Evolutionary conservation across 306 rosid genomes (phyloP), one percentile per base, ranked within the genome.

Genomic region (cucumber (Cucumis sativus)): DNA sequence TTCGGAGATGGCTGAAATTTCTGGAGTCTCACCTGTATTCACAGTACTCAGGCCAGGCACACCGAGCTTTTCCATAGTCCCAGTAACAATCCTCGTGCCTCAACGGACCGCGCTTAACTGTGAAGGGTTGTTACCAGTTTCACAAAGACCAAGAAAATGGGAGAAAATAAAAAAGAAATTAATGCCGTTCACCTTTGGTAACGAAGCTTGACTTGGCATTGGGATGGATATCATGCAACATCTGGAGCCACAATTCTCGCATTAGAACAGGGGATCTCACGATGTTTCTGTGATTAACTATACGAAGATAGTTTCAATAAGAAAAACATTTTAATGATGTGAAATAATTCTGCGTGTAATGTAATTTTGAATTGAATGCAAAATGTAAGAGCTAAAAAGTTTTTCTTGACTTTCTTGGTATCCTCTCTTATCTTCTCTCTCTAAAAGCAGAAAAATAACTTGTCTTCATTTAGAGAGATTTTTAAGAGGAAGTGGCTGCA

Each of bases 31-130:
- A 95, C 99, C 99, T 92, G 79, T 95, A 95, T 90, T 92, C 99
- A 85, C 99, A 95, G 83, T 95, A 87, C 28, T 92, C 97, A 4
- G 97, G 70, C 97, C 93, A 95, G 45, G 97, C 93, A 88, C 99
- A 95, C 55, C 99, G 97, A 80, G 99, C 99, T 84, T 92, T 95
- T 62, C 96, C 99, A 82, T 95, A 95, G 90, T 95, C 99, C 99
- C 99, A 95, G 78, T 89, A 95, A 88, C 99, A 95, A 82, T 95
- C 97, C 12, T 90, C 99, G 25, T 92, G 81, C 84, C 99, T 92
- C 83, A 95, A 70, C 79, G 99, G 99, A 68, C 99, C 99, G 3
- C 99, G 97, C 86, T 90, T 95, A 87, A 87, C 99, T 95, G 92
- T 86, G 61, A 59, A 59, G 77, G 76, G 66, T 23, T 55, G 68